Conservation (phyloP, 306 rosid species). For the Trifolium subterraneum region DNA sequence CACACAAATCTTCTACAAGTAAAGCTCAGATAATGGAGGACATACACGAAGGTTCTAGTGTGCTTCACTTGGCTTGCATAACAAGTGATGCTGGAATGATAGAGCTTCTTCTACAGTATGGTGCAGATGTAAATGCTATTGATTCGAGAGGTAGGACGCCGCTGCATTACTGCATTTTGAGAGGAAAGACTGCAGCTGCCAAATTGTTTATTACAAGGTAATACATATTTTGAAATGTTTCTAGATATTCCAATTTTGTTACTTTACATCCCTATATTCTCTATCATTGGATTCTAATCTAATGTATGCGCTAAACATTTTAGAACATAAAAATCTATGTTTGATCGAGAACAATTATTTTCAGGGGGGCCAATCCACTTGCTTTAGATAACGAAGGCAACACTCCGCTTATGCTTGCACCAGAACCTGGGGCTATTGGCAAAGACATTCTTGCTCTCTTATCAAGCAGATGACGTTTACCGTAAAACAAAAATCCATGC, state of each 20-base stretch:
- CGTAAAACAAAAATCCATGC: constrained; percentile 6
- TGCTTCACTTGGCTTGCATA: constrained; percentile 77
- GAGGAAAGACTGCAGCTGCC: constrained; percentile 53
- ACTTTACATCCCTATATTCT: background rate
- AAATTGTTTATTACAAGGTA: constrained; percentile 71
- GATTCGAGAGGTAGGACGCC: constrained; percentile 71
- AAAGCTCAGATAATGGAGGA: constrained; percentile 43
- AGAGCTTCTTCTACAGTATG: constrained; percentile 75
- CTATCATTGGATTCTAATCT: background rate
- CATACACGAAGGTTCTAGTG: constrained; percentile 52
- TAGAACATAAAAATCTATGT: constrained; percentile 1
- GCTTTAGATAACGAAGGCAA: constrained; percentile 59
- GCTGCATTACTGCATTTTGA: constrained; percentile 62
- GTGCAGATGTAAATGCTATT: constrained; percentile 66
- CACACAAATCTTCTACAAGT: constrained; percentile 34
- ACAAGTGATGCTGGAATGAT: constrained; percentile 70
- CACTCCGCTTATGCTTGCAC: constrained; percentile 55
- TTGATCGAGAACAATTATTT: constrained; percentile 28
- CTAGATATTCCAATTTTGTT: background rate
- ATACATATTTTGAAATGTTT: constrained; percentile 3
- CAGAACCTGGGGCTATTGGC: constrained; percentile 46
- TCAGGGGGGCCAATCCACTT: constrained; percentile 69
- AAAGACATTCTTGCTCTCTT: constrained; percentile 52
- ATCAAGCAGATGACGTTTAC: constrained; percentile 43
- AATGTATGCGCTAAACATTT: background rate